phyloP scores from a whole-genome alignment of 495 filamentous ascomycete species.

The Xylaria scruposa region DNA sequence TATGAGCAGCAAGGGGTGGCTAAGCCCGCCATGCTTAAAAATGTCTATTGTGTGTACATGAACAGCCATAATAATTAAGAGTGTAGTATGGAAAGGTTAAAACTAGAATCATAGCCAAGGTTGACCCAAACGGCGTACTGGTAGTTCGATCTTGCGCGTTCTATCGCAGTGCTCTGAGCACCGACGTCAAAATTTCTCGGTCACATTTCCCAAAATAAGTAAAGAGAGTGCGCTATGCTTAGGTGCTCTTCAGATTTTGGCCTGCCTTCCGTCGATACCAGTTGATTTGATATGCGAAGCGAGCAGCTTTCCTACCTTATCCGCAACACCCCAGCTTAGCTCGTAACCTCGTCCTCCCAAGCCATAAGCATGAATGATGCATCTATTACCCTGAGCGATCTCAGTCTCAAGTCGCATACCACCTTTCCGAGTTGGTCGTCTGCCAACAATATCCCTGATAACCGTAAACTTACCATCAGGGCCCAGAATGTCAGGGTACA shows the following conservation, averaged over 20 bases:
- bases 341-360: conserved; percentile 66
- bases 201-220: not conserved
- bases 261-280: not conserved
- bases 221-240: not conserved
- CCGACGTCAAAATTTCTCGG: not conserved
- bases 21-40: not conserved
- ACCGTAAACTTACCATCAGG: conserved; percentile 43
- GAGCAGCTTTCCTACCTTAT: conserved; percentile 45
- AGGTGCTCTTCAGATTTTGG: conserved; percentile 3
- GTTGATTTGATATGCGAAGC: conserved; percentile 31
- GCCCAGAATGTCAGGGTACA: conserved; percentile 47
- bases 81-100: not conserved
- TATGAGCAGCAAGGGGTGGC: not conserved
- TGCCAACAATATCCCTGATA: conserved; percentile 52
- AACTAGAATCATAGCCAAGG: not conserved
- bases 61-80: not conserved
- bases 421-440: conserved; percentile 51
- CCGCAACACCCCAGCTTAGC: conserved; percentile 56
- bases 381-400: conserved; percentile 36
- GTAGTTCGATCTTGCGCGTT: not conserved
- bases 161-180: not conserved
- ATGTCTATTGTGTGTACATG: not conserved
- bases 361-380: conserved; percentile 68
- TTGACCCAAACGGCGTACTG: not conserved
- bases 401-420: conserved; percentile 55